Evolutionary conservation across 2,329 filamentous ascomycete species (phyloP).

Genomic region (Cercospora janseana): DNA sequence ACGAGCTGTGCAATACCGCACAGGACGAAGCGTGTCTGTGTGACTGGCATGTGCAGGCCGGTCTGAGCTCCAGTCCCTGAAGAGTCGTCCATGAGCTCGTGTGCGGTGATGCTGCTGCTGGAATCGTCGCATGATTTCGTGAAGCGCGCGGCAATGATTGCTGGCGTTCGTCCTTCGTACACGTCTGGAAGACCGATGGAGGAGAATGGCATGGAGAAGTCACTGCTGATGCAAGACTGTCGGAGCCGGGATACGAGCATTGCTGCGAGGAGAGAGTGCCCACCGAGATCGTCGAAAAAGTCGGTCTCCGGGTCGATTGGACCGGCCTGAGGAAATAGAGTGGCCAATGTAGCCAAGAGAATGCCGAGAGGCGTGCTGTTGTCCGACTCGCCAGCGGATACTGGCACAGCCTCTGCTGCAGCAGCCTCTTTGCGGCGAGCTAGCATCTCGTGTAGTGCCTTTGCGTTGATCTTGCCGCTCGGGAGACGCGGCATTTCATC

Average conservation of each 20-base stretch:
- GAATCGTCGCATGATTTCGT: constrained; percentile 9
- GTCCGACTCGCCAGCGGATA: neutral
- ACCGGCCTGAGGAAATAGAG: constrained; percentile 46
- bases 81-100: constrained; percentile 13
- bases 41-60: constrained; percentile 21
- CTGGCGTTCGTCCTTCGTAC: constrained; percentile 28
- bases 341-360: constrained; percentile 13
- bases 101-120: constrained; percentile 8
- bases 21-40: constrained; percentile 23
- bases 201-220: constrained; percentile 23
- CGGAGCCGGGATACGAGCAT: constrained; percentile 28
- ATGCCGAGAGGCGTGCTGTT: constrained; percentile 17
- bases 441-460: constrained; percentile 28
- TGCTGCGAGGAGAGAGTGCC: constrained; percentile 69
- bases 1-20: constrained; percentile 29
- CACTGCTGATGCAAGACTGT: constrained; percentile 10
- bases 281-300: constrained; percentile 72
- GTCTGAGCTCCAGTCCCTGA: constrained; percentile 26
- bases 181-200: constrained; percentile 31
- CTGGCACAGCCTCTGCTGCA: neutral
- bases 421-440: constrained; percentile 19
- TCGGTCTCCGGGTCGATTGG: constrained; percentile 48
- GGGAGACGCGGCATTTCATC: constrained; percentile 29
- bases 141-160: constrained; percentile 26
- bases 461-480: constrained; percentile 31